Conservation (phyloP, 176 grass and related monocot species). For the Olyra latifolia region DNA sequence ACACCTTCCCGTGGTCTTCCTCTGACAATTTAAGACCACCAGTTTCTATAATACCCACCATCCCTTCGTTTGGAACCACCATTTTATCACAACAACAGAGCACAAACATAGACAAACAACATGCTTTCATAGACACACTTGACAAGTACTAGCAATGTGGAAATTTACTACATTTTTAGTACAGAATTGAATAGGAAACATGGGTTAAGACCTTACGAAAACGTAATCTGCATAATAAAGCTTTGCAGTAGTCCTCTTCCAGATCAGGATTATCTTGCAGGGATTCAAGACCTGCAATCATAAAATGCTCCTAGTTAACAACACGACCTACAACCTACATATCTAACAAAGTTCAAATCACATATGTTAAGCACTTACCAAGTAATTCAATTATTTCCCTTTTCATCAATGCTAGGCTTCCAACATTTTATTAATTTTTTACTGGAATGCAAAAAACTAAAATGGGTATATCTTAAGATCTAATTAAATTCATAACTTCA, state of each 20-base stretch:
- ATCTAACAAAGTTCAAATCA: conserved; percentile 6
- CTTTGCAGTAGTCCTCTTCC: conserved; percentile 91
- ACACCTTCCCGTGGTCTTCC: conserved; percentile 29
- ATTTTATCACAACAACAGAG: conserved; percentile 14
- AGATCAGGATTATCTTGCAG: conserved; percentile 85
- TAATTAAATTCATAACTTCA: conserved; percentile 7
- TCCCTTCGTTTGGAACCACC: conserved; percentile 5
- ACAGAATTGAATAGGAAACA: conserved; percentile 53
- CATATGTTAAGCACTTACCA: background rate
- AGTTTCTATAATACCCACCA: background rate
- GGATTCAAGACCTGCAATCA: conserved; percentile 76
- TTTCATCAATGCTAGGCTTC: background rate
- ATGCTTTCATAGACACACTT: background rate
- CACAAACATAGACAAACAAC: conserved; percentile 32
- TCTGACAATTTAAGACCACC: background rate
- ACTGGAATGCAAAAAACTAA: background rate
- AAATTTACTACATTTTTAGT: conserved; percentile 18
- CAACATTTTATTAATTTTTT: background rate
- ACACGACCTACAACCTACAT: background rate
- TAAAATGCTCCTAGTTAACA: conserved; percentile 31
- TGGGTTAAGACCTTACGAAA: conserved; percentile 99
- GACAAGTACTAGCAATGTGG: conserved; percentile 3
- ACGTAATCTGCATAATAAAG: conserved; percentile 92
- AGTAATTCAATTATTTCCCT: conserved; percentile 14
- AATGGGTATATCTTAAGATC: background rate